Evolutionary conservation across 768 basidiomycete species (phyloP).

Genomic region (Chalciporus pseudorubinellus): DNA sequence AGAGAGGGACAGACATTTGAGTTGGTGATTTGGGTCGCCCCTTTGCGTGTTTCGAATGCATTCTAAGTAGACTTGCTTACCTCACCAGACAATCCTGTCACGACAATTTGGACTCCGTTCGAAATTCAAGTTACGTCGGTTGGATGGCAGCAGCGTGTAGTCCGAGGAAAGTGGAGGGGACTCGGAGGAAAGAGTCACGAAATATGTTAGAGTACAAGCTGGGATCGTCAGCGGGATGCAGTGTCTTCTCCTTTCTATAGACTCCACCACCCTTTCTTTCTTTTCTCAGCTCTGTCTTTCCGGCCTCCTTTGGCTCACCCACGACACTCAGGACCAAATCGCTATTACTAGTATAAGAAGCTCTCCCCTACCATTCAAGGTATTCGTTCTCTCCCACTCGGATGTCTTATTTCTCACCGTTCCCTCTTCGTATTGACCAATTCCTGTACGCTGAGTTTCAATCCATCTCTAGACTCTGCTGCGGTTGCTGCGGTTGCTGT

Average conservation of each 20-base stretch:
- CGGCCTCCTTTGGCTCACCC: background rate
- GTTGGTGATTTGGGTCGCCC: background rate
- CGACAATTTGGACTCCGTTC: background rate
- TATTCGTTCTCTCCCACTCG: background rate
- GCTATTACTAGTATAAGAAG: slow-evolving; percentile 1
- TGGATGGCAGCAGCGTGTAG: too few species aligned
- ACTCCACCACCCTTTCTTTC: background rate
- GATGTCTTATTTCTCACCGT: background rate
- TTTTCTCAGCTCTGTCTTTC: slow-evolving; percentile 2
- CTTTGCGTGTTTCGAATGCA: slow-evolving; percentile 1
- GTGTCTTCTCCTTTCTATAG: too few species aligned
- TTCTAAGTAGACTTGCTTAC: slow-evolving; percentile 7
- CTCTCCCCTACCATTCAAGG: background rate
- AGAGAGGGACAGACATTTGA: background rate
- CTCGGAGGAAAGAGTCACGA: too few species aligned
- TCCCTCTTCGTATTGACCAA: background rate
- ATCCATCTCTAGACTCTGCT: too few species aligned
- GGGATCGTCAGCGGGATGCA: too few species aligned
- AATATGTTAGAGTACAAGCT: background rate
- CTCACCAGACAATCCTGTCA: too few species aligned
- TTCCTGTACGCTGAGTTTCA: background rate
- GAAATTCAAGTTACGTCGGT: background rate
- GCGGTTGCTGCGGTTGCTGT: background rate
- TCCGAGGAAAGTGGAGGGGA: too few species aligned
- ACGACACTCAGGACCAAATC: background rate